These are phyloP conservation scores for Funneliformis geosporum DNA, from an alignment of 192 early-diverging fungal genomes.

Conservation along the genomic window DNA sequence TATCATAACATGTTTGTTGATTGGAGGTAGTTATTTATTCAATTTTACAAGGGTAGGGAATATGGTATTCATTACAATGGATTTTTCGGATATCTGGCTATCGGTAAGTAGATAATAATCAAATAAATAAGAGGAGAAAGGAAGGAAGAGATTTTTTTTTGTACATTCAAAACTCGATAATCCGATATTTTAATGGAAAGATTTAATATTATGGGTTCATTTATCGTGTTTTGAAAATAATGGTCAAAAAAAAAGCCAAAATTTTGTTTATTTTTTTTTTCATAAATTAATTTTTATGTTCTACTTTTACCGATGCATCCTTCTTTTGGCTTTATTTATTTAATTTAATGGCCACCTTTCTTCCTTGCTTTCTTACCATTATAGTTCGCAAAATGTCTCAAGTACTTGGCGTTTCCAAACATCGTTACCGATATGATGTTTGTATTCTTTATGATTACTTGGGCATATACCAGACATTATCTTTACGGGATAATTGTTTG, in stretches of 20 bases:
- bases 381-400: conserved; percentile 73
- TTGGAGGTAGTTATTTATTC: conserved; percentile 56
- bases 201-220: too few relatives aligned
- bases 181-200: too few relatives aligned
- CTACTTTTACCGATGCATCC: not conserved
- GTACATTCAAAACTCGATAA: too few relatives aligned
- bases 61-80: conserved; percentile 65
- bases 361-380: not conserved
- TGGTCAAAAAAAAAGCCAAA: too few relatives aligned
- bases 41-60: conserved; percentile 67
- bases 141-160: not conserved
- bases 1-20: conserved; percentile 59
- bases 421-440: conserved; percentile 63
- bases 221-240: too few relatives aligned
- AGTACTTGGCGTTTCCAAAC: conserved; percentile 62
- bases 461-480: conserved; percentile 77
- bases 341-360: not conserved
- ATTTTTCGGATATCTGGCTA: conserved; percentile 63
- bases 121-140: not conserved
- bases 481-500: conserved; percentile 66
- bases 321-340: not conserved
- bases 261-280: too few relatives aligned
- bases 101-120: conserved; percentile 45
- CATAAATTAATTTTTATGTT: too few relatives aligned
- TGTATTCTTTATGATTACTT: conserved; percentile 66